phyloP scores from a whole-genome alignment of 2,329 filamentous ascomycete species.

The Trichophyton mentagrophytes region DNA sequence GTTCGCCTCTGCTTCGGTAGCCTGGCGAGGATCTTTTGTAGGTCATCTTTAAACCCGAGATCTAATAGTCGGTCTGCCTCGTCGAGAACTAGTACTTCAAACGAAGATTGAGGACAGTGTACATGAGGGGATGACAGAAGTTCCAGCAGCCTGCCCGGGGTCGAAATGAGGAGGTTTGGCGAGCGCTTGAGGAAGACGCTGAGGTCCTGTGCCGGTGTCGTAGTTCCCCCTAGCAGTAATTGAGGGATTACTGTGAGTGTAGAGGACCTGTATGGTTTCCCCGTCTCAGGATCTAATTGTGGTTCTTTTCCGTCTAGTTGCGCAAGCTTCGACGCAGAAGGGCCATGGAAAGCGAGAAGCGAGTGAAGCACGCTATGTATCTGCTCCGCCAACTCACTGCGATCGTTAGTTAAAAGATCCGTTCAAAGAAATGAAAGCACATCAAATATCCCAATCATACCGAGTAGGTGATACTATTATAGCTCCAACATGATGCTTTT shows the following conservation, averaged over 20 bases:
- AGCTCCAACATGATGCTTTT: conserved; percentile 77
- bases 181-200: conserved; percentile 70
- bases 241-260: conserved; percentile 61
- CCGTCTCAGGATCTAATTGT: conserved; percentile 14
- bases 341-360: conserved; percentile 67
- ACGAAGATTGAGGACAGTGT: conserved; percentile 74
- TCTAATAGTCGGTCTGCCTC: conserved; percentile 89
- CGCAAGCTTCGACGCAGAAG: conserved; percentile 47
- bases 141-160: conserved; percentile 79
- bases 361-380: conserved; percentile 71
- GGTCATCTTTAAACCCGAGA: conserved; percentile 81
- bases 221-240: conserved; percentile 68
- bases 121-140: conserved; percentile 76
- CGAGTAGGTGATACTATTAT: conserved; percentile 83
- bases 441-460: conserved; percentile 18
- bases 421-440: background rate
- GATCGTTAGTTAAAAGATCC: conserved; percentile 1
- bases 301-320: conserved; percentile 33
- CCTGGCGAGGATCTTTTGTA: conserved; percentile 70
- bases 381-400: conserved; percentile 75
- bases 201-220: conserved; percentile 70
- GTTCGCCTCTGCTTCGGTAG: conserved; percentile 89
- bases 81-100: conserved; percentile 84
- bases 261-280: conserved; percentile 33
- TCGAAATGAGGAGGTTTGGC: conserved; percentile 81